Evolutionary conservation across 306 rosid genomes (phyloP).

Genomic region (Medicago lupulina): DNA sequence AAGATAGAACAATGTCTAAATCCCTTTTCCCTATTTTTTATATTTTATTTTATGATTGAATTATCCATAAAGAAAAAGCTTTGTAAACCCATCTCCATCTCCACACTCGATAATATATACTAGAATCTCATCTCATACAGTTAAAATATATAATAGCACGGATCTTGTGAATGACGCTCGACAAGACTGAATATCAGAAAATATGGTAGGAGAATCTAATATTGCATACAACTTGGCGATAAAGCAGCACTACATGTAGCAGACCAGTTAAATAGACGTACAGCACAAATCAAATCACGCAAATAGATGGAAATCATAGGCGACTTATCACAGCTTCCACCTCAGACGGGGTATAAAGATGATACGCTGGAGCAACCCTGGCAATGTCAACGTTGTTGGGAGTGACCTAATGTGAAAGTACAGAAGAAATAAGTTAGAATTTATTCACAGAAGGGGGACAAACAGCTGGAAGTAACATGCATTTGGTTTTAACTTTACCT

Average conservation of each 20-base stretch:
- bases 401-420: constrained; percentile 64
- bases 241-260: neutral
- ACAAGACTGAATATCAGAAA: constrained; percentile 36
- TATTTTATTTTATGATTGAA: too few species aligned
- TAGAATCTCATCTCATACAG: neutral
- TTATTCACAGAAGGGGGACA: neutral
- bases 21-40: too few species aligned
- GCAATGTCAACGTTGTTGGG: constrained; percentile 97
- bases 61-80: neutral
- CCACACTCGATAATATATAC: neutral
- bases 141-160: neutral
- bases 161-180: neutral
- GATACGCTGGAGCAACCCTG: constrained; percentile 85
- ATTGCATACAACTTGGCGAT: constrained; percentile 29
- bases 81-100: neutral
- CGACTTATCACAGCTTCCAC: constrained; percentile 93
- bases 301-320: constrained; percentile 55
- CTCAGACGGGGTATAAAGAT: constrained; percentile 83
- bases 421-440: neutral
- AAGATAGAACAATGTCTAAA: too few species aligned
- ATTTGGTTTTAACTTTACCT: constrained; percentile 58
- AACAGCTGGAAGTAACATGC: constrained; percentile 4
- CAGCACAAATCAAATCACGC: constrained; percentile 18
- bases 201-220: constrained; percentile 19
- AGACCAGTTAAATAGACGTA: constrained; percentile 16